Conservation (phyloP, 2,329 filamentous ascomycete genomes). For the Curvularia hawaiiensis region DNA sequence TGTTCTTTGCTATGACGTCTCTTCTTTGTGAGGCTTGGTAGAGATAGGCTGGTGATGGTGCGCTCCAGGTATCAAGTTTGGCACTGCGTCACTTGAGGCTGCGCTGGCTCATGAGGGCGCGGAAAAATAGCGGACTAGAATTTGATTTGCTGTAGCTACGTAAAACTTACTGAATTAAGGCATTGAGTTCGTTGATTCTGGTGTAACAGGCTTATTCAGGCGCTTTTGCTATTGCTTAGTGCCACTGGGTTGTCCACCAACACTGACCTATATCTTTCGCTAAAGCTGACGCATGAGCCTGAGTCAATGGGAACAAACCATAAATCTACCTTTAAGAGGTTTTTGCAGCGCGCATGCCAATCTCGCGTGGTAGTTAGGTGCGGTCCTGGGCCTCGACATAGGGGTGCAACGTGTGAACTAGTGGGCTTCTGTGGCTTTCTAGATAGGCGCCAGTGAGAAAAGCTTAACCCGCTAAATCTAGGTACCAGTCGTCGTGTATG, state of each 20-base stretch:
- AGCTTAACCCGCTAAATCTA: constrained; percentile 18
- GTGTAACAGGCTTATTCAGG: not conserved
- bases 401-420: constrained; percentile 27
- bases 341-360: not conserved
- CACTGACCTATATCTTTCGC: not conserved
- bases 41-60: not conserved
- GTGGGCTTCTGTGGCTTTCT: constrained; percentile 24
- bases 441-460: constrained; percentile 19
- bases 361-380: constrained; percentile 4
- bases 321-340: too few relatives aligned
- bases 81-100: not conserved
- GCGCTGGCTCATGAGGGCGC: not conserved
- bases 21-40: not conserved
- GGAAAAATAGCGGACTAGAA: not conserved
- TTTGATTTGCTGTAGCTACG: not conserved
- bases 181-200: not conserved
- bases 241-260: not conserved
- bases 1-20: not conserved
- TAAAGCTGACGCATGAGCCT: not conserved
- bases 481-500: constrained; percentile 6
- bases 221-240: not conserved
- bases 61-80: not conserved
- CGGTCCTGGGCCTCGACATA: constrained; percentile 10
- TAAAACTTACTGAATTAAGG: not conserved
- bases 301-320: not conserved